Percentiles rank a stretch among this genome's conserved stretches.
Evolutionary conservation across 2,329 filamentous ascomycete species (phyloP).

Genomic region (Penicillium sp.): DNA sequence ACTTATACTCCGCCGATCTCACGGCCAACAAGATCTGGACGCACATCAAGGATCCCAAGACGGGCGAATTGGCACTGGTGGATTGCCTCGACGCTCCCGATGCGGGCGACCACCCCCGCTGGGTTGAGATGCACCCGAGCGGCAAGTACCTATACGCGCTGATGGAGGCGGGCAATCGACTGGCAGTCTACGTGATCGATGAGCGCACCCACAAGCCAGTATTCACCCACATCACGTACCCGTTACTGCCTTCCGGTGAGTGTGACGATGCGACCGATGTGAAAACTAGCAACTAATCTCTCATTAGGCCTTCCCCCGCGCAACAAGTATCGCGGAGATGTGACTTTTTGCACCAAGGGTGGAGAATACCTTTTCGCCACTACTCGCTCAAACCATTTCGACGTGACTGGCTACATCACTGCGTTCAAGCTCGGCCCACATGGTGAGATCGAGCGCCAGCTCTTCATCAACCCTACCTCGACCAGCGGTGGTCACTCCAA

Average conservation of each 20-base stretch:
- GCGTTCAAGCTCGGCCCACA: conserved; percentile 62
- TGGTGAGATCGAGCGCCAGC: conserved; percentile 66
- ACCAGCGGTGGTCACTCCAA: conserved; percentile 84
- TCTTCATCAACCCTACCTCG: conserved; percentile 73
- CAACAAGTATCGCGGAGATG: conserved; percentile 69
- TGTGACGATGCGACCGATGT: background rate
- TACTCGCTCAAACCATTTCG: conserved; percentile 65
- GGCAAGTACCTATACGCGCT: conserved; percentile 74
- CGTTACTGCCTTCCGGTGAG: conserved; percentile 68
- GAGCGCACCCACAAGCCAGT: conserved; percentile 62
- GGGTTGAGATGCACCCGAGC: conserved; percentile 73
- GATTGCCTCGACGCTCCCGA: conserved; percentile 64
- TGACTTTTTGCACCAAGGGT: conserved; percentile 63
- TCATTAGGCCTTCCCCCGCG: conserved; percentile 31
- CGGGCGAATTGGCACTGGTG: conserved; percentile 58
- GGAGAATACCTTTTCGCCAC: conserved; percentile 74
- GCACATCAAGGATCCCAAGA: conserved; percentile 58
- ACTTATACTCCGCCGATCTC: conserved; percentile 44
- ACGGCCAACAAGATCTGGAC: conserved; percentile 59
- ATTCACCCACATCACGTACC: conserved; percentile 67
- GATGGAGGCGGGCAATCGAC: conserved; percentile 80
- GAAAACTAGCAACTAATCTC: conserved; percentile 5
- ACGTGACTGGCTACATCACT: conserved; percentile 71
- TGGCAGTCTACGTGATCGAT: conserved; percentile 75
- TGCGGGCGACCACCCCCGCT: conserved; percentile 68